A percentile compares a stretch with the other conserved stretches of the same genome.
These are phyloP conservation scores for Russula foetens DNA, from an alignment of 768 basidiomycete species.

Conservation along the genomic window DNA sequence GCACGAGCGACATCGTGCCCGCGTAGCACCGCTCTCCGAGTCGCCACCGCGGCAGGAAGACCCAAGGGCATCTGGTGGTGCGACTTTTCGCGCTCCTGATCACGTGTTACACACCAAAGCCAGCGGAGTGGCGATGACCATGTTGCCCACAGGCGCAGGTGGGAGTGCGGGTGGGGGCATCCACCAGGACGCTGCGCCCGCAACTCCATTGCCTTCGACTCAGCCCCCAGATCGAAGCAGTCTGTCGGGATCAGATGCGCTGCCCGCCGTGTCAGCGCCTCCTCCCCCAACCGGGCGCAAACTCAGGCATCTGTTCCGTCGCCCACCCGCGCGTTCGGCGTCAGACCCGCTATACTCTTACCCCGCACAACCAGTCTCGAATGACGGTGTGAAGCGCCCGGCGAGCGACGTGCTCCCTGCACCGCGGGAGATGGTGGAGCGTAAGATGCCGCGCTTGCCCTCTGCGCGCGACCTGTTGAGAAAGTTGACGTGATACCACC, in stretches of 20 bases:
- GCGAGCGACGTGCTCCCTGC: constrained; percentile 8
- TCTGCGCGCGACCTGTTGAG: constrained; percentile 10
- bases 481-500: constrained; percentile 5
- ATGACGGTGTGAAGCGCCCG: not conserved
- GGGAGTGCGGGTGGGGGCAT: no score
- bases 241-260: not conserved
- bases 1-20: not conserved
- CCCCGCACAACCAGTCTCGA: not conserved
- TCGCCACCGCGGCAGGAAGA: not conserved
- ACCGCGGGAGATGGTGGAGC: constrained; percentile 1
- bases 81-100: not conserved
- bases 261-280: not conserved
- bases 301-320: constrained; percentile 11
- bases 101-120: not conserved
- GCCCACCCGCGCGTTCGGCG: constrained; percentile 9
- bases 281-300: not conserved
- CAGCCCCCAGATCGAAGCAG: not conserved
- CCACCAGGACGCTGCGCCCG: not conserved
- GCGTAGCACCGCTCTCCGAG: not conserved
- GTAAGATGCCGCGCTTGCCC: constrained; percentile 15
- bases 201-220: not conserved
- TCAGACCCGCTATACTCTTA: constrained; percentile 11
- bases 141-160: not conserved
- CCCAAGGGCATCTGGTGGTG: no score
- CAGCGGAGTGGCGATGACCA: no score